A percentile compares a stretch with the other conserved stretches of the same genome.
Evolutionary conservation across 768 basidiomycete genomes (phyloP).

Genomic region (Boletellus sp.): DNA sequence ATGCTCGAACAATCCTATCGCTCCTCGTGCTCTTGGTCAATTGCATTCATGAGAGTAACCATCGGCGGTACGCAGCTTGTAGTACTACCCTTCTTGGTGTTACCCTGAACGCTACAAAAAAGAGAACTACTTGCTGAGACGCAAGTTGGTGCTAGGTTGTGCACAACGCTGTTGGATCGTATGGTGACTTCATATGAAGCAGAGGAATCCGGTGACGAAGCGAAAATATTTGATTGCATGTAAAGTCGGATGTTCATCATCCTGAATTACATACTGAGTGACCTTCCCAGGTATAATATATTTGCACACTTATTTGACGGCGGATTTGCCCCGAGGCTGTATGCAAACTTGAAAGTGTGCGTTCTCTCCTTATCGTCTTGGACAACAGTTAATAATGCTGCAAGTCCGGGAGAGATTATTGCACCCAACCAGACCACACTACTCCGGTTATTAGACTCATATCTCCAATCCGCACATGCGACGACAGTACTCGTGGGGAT

Average conservation of each 20-base stretch:
- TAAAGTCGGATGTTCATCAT: constrained; percentile 28
- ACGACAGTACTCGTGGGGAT: constrained; percentile 39
- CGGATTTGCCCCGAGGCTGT: constrained; percentile 57
- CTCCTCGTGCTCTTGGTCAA: constrained; percentile 71
- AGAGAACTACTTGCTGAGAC: constrained; percentile 51
- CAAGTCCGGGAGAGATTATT: constrained; percentile 65
- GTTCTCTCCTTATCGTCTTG: constrained; percentile 19
- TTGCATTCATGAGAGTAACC: constrained; percentile 55
- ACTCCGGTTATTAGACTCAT: constrained; percentile 83
- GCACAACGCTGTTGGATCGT: constrained; percentile 63
- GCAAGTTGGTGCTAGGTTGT: constrained; percentile 58
- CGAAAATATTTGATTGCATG: constrained; percentile 76
- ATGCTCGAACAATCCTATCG: constrained; percentile 56
- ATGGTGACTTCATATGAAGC: constrained; percentile 70
- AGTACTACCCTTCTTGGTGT: constrained; percentile 8
- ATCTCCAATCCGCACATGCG: constrained; percentile 56
- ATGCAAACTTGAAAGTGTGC: constrained; percentile 58
- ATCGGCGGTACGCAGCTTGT: constrained; percentile 48
- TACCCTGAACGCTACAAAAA: constrained; percentile 2
- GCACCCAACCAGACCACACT: constrained; percentile 85
- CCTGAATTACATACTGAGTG: constrained; percentile 8
- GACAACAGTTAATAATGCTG: constrained; percentile 11
- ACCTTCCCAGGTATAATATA: constrained; percentile 53
- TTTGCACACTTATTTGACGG: constrained; percentile 61
- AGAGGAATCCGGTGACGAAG: constrained; percentile 59